Evolutionary conservation across 345 rosid species (phyloP).

Genomic region (Arabis alpina): DNA sequence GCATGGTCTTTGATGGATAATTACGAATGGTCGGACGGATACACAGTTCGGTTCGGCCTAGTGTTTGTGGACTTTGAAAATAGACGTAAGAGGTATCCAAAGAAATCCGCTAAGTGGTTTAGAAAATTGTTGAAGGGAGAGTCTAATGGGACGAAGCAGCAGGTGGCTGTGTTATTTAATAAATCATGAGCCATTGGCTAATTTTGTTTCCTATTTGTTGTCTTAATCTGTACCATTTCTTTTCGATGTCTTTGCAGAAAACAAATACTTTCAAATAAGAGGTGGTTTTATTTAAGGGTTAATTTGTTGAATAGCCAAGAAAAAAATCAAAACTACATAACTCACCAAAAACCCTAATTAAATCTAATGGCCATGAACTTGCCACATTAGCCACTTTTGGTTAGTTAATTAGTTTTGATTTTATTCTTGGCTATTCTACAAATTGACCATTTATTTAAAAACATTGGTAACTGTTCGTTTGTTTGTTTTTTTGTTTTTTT

Average conservation of each 20-base stretch:
- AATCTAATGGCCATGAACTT: no score
- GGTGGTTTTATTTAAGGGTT: no score
- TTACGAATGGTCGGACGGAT: constrained; percentile 51
- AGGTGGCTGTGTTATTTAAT: constrained; percentile 36
- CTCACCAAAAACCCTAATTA: no score
- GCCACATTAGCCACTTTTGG: no score
- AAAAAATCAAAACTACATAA: no score
- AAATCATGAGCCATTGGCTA: not conserved
- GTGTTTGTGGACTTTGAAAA: constrained; percentile 47
- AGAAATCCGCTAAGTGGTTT: constrained; percentile 48
- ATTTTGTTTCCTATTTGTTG: not conserved
- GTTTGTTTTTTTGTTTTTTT: no score
- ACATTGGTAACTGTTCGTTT: no score
- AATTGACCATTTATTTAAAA: no score
- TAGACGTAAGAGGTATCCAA: constrained; percentile 42
- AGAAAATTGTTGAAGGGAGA: constrained; percentile 33
- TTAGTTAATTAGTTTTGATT: no score
- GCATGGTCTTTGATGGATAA: constrained; percentile 55
- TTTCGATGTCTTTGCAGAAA: constrained; percentile 3
- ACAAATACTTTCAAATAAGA: not conserved
- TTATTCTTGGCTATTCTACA: no score
- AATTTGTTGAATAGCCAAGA: no score
- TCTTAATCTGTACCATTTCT: not conserved
- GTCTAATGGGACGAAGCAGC: constrained; percentile 2
- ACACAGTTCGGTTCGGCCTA: constrained; percentile 49